These are phyloP conservation scores for Cyberlindnera euphorbiae DNA, from an alignment of 805 yeast species.

Conservation along the genomic window DNA sequence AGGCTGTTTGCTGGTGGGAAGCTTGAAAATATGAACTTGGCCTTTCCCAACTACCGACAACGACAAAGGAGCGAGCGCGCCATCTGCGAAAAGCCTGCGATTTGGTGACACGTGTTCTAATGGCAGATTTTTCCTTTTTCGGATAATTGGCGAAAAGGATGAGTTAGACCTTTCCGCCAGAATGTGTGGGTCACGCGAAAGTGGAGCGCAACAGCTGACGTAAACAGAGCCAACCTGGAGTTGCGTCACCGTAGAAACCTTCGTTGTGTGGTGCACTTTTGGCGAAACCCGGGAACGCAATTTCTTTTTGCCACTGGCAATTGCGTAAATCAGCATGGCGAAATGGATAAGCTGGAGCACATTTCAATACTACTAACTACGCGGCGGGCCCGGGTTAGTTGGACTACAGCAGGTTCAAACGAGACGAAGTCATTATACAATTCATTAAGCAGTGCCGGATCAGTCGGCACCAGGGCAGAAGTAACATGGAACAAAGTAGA, in stretches of 20 bases:
- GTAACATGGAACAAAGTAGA: too few species aligned
- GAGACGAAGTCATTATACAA: too few species aligned
- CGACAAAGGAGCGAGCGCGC: conserved; percentile 1
- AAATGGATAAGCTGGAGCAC: too few species aligned
- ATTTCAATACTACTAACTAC: too few species aligned
- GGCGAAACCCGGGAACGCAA: too few species aligned
- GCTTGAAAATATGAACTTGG: conserved; percentile 7
- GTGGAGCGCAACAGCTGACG: conserved; percentile 2
- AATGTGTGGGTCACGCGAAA: conserved; percentile 5
- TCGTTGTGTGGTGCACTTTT: too few species aligned
- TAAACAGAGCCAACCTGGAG: not conserved
- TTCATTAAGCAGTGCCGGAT: too few species aligned
- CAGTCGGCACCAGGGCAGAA: too few species aligned
- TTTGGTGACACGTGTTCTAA: conserved; percentile 1
- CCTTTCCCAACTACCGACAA: conserved; percentile 5
- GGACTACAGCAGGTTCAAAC: too few species aligned
- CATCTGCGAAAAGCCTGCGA: not conserved
- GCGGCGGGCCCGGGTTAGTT: too few species aligned
- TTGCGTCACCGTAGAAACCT: not conserved
- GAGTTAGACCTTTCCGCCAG: conserved; percentile 1
- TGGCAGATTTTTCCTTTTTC: conserved; percentile 4
- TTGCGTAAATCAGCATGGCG: too few species aligned
- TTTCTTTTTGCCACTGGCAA: too few species aligned
- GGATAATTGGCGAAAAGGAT: not conserved
- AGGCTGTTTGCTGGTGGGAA: conserved; percentile 14